Percentiles rank a stretch among this genome's conserved stretches.
Evolutionary conservation across 495 filamentous ascomycete species (phyloP).

Genomic region (Glutinoglossum americanum): DNA sequence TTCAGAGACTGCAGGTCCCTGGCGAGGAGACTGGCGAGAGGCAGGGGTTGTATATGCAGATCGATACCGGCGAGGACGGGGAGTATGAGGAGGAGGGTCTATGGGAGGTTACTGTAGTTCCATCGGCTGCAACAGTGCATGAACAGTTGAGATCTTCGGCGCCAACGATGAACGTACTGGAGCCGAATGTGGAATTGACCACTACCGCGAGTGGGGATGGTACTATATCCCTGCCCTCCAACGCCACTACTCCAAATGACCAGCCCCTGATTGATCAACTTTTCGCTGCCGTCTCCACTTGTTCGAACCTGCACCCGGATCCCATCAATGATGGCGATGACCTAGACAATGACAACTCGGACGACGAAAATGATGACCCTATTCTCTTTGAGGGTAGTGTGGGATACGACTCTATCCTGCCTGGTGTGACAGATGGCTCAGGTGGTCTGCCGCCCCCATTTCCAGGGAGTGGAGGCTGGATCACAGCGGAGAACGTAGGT

Average conservation of each 20-base stretch:
- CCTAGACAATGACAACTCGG: no score
- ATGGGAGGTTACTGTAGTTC: not conserved
- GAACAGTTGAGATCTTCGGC: no score
- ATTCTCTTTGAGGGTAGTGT: slow-evolving; percentile 33
- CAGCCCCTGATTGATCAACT: slow-evolving; percentile 36
- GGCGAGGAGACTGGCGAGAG: slow-evolving; percentile 20
- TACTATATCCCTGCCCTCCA: no score
- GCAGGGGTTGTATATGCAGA: slow-evolving; percentile 59
- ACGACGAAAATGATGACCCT: slow-evolving; percentile 25
- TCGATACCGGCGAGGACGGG: slow-evolving; percentile 14
- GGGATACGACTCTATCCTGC: slow-evolving; percentile 2
- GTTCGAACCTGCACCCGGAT: slow-evolving; percentile 80
- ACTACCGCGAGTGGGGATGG: no score
- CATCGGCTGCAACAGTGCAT: not conserved
- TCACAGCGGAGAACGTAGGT: slow-evolving; percentile 84
- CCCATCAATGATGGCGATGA: no score
- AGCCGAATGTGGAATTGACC: no score
- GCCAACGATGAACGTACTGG: no score
- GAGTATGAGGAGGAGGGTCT: slow-evolving; percentile 39
- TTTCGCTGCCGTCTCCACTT: slow-evolving; percentile 62
- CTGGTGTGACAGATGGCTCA: no score
- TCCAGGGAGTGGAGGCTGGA: slow-evolving; percentile 81
- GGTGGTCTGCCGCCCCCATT: slow-evolving; percentile 51
- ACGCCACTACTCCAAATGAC: no score
- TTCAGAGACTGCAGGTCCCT: slow-evolving; percentile 37